Conservation (phyloP, 208 protist species). For the Acanthamoeba quina region DNA sequence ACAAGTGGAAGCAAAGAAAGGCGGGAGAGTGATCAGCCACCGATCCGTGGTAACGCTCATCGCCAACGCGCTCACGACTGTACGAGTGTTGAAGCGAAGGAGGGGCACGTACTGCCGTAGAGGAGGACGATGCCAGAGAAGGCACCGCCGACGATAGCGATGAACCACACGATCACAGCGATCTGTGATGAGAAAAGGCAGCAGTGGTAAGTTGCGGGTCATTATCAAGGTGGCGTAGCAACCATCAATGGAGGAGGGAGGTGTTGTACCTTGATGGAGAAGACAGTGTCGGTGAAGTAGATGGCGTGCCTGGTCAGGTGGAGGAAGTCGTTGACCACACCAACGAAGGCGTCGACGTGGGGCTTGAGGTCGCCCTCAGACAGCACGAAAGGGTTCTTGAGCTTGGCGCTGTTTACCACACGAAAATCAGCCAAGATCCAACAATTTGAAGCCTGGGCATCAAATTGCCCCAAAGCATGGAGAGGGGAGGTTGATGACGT, state of each 20-base stretch:
- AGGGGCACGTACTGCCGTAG: constrained; percentile 57
- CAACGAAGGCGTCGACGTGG: constrained; percentile 53
- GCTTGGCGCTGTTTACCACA: constrained; percentile 4
- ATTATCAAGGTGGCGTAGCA: not conserved
- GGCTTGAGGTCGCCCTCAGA: constrained; percentile 13
- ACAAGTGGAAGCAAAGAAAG: not conserved
- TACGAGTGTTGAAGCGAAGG: not conserved
- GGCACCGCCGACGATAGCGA: constrained; percentile 25
- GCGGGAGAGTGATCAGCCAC: too few species aligned
- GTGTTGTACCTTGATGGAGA: constrained; percentile 45
- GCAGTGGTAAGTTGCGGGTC: not conserved
- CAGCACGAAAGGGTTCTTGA: constrained; percentile 56
- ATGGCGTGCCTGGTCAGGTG: constrained; percentile 32
- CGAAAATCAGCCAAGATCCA: not conserved
- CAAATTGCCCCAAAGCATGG: too few species aligned
- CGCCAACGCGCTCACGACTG: not conserved
- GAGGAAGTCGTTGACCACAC: constrained; percentile 40
- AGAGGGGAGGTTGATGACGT: not conserved
- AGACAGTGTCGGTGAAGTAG: constrained; percentile 68
- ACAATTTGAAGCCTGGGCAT: too few species aligned
- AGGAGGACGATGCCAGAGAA: constrained; percentile 73
- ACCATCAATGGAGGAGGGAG: not conserved
- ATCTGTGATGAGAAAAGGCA: constrained; percentile 5
- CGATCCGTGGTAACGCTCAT: too few species aligned
- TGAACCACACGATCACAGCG: constrained; percentile 68